phyloP scores from a whole-genome alignment of 164 flowering plant species.

The Saururus chinensis region DNA sequence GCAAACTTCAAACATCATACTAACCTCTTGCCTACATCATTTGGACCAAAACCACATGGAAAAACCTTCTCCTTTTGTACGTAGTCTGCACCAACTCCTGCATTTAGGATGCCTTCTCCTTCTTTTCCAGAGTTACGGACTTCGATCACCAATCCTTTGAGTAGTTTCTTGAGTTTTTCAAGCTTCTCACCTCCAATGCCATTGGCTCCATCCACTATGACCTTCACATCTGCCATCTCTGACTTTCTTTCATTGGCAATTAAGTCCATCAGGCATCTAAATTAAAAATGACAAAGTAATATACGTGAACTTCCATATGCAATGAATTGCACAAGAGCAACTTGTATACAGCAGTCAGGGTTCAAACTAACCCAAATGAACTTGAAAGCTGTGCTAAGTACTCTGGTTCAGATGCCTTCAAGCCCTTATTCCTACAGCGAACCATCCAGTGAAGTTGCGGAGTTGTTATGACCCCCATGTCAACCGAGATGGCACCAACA shows the following conservation, averaged over 20 bases:
- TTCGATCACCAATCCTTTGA: conserved; percentile 42
- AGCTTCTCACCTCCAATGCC: conserved; percentile 90
- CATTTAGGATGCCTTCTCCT: conserved; percentile 73
- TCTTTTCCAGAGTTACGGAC: conserved; percentile 63
- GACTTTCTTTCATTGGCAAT: conserved; percentile 25
- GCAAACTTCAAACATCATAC: conserved; percentile 84
- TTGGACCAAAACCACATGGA: conserved; percentile 57
- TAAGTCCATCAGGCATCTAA: conserved; percentile 67
- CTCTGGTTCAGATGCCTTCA: conserved; percentile 45
- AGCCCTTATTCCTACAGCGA: conserved; percentile 60
- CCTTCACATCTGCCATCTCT: conserved; percentile 19
- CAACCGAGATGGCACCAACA: conserved; percentile 43
- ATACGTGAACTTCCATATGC: neutral
- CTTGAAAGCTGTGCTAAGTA: conserved; percentile 58
- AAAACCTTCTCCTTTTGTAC: conserved; percentile 90
- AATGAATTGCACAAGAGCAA: neutral
- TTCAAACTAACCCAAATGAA: conserved; percentile 55
- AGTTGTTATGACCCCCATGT: conserved; percentile 84
- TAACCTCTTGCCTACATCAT: conserved; percentile 70
- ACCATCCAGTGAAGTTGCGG: conserved; percentile 98
- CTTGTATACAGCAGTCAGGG: neutral
- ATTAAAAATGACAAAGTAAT: neutral
- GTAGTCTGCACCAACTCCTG: conserved; percentile 92
- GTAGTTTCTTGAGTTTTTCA: conserved; percentile 27
- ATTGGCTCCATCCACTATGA: conserved; percentile 89